phyloP scores from a whole-genome alignment of 345 rosid genomes.

The Turnera subulata region DNA sequence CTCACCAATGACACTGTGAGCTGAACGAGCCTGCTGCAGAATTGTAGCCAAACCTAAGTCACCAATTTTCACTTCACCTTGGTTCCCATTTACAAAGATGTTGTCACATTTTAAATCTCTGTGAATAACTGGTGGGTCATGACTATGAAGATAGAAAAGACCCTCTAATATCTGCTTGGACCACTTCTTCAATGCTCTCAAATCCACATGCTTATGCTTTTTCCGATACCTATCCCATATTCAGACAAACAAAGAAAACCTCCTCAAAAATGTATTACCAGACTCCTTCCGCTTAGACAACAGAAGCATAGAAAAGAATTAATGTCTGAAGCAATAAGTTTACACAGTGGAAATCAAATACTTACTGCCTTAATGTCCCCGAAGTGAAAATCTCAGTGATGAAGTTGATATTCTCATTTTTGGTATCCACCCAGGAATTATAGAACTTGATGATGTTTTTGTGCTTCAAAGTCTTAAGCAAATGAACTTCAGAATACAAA shows the following conservation, averaged over 20 bases:
- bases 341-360: background rate
- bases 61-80: slow-evolving; percentile 36
- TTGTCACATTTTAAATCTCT: slow-evolving; percentile 36
- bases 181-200: slow-evolving; percentile 37
- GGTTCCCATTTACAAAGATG: slow-evolving; percentile 35
- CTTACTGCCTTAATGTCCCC: slow-evolving; percentile 36
- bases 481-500: slow-evolving; percentile 25
- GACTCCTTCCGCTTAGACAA: background rate
- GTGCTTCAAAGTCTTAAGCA: slow-evolving; percentile 30
- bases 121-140: slow-evolving; percentile 34
- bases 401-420: slow-evolving; percentile 31
- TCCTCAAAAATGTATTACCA: background rate
- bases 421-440: slow-evolving; percentile 31
- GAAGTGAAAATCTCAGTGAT: slow-evolving; percentile 37
- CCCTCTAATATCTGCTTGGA: slow-evolving; percentile 34
- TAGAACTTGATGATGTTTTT: slow-evolving; percentile 29
- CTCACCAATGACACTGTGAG: slow-evolving; percentile 38
- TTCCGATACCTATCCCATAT: slow-evolving; percentile 22
- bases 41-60: slow-evolving; percentile 35
- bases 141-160: slow-evolving; percentile 34
- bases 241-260: background rate
- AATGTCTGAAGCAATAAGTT: background rate
- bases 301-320: background rate
- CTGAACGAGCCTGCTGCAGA: slow-evolving; percentile 34
- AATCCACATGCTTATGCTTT: slow-evolving; percentile 32